Conservation (phyloP, 2,329 filamentous ascomycete genomes). For the Parascedosporium putredinis region DNA sequence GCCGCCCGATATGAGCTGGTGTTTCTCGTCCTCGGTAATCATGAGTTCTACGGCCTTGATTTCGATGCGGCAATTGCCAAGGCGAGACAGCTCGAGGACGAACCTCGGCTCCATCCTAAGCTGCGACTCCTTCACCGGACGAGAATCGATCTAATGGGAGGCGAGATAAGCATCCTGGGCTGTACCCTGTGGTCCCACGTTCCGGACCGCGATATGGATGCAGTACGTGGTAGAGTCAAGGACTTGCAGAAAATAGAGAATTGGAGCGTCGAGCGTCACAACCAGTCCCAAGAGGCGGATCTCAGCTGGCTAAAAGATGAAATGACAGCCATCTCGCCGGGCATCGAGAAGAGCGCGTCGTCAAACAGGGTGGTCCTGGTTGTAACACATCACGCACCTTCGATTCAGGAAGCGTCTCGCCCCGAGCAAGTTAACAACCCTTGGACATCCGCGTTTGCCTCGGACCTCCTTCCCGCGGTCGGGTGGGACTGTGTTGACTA, state of each 20-base stretch:
- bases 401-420: conserved; percentile 33
- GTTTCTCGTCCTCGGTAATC: conserved; percentile 41
- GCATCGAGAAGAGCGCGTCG: neutral
- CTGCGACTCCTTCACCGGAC: conserved; percentile 33
- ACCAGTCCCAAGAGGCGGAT: conserved; percentile 34
- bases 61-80: conserved; percentile 25
- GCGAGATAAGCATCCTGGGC: conserved; percentile 40
- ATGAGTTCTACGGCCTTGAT: conserved; percentile 40
- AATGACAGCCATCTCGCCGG: neutral
- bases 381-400: conserved; percentile 48
- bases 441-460: conserved; percentile 41
- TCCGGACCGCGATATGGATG: conserved; percentile 22
- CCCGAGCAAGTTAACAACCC: conserved; percentile 36
- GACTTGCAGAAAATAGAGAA: conserved; percentile 42
- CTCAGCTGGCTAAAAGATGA: conserved; percentile 34
- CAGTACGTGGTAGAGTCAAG: conserved; percentile 33
- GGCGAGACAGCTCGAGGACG: conserved; percentile 26
- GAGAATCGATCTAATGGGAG: conserved; percentile 23
- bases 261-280: conserved; percentile 42
- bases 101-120: conserved; percentile 25
- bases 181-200: conserved; percentile 48
- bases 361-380: conserved; percentile 29
- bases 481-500: conserved; percentile 16
- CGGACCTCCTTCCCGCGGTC: conserved; percentile 24
- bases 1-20: conserved; percentile 30